phyloP scores from a whole-genome alignment of 1,284 basidiomycete species.

The Neonothopanus nambi region DNA sequence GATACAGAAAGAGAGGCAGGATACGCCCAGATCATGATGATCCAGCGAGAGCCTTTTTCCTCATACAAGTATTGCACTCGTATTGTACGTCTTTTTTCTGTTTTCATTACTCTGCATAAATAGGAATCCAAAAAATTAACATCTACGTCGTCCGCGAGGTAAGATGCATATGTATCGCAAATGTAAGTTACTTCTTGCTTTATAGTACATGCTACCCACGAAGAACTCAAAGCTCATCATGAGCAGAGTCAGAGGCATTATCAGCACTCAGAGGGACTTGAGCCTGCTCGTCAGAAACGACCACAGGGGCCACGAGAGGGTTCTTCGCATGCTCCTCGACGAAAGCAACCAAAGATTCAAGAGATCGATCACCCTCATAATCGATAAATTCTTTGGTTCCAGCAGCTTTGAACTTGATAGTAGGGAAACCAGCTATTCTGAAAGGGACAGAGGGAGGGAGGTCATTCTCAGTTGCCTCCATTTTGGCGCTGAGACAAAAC shows the following conservation, averaged over 20 bases:
- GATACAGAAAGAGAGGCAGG: slow-evolving; percentile 42
- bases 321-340: slow-evolving; percentile 82
- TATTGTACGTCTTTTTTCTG: too few species aligned
- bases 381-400: slow-evolving; percentile 87
- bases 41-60: background rate
- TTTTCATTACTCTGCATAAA: too few species aligned
- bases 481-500: slow-evolving; percentile 75
- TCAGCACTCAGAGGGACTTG: slow-evolving; percentile 38
- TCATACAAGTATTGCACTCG: too few species aligned
- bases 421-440: slow-evolving; percentile 89
- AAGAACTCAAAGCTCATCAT: slow-evolving; percentile 45
- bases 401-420: slow-evolving; percentile 95
- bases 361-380: slow-evolving; percentile 88
- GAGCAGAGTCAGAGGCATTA: slow-evolving; percentile 28
- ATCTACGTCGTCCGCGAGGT: too few species aligned
- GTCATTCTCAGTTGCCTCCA: slow-evolving; percentile 97
- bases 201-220: slow-evolving; percentile 9
- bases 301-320: slow-evolving; percentile 47
- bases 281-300: slow-evolving; percentile 30
- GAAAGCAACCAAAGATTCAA: slow-evolving; percentile 86
- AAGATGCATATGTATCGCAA: too few species aligned
- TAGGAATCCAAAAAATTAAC: too few species aligned
- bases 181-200: too few species aligned
- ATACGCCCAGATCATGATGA: slow-evolving; percentile 20
- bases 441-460: slow-evolving; percentile 87